Base-by-base conservation (phyloP, 2,329 filamentous ascomycete genomes). In the Chaetomium strumarium region DNA sequence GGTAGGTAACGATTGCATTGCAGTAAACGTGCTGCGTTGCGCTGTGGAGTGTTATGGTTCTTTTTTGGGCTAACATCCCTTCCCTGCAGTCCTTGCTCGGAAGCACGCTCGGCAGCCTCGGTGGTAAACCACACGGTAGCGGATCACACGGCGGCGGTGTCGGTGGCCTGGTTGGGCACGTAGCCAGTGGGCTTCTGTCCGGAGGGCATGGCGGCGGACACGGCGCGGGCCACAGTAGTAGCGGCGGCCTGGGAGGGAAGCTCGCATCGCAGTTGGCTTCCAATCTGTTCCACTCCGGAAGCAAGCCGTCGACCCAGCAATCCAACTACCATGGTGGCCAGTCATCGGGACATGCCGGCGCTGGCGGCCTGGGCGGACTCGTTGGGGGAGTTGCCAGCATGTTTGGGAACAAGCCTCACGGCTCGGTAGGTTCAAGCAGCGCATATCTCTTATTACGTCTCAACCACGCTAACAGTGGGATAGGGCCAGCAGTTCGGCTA, bases 401-500 rank as follows among this genome's bases (percentile, higher is more conserved):
- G 64, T 78, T 83, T 65, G 76, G 76, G 5, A 74, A 76, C 31
- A 73, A 73, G 58, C 71, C 70, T 43, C 61, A 63, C 34, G 63
- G 68, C 39, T 70, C 69, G 51, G 73, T 74, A 68, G 48, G 72
- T 62, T 45, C 37, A 46, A 29, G 3, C 14, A 39, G 7, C 19
- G 1, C 16, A 8, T 12, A 20, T 10, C 9, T 16, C 7, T n/a
- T n/a, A n/a, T n/a, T 29, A 11, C 16, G 9, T 34, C 24, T 4
- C 17, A 10, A n/a, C 10, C 42, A n/a, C 9, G 19, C 42, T 52
- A 17, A 52, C 36, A 12, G 12, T 17, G 8, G 1, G 12, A 29
- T 57, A 78, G 72, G 71, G 72, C 55, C 75, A 81, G 58, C 79
- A 77, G 63, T 88, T 79, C 64, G 84, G 83, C 31, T 86, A 86